These are phyloP conservation scores for Globisporangium polare DNA, from an alignment of 352 stramenopile species.

Conservation along the genomic window DNA sequence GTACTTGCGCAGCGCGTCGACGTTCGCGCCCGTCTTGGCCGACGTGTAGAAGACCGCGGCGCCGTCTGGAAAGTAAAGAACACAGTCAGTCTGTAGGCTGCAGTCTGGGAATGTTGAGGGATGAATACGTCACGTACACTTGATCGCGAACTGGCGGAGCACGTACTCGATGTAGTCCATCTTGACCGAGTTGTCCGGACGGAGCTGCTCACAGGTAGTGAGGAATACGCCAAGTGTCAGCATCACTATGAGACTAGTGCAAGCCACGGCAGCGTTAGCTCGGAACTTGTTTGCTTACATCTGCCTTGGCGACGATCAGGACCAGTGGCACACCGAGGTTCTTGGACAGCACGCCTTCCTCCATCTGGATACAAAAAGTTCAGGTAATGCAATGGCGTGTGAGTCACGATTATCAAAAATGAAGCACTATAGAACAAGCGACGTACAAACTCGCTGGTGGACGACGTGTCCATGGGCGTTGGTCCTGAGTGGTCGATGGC, in stretches of 20 bases:
- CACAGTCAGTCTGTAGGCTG: constrained; percentile 1
- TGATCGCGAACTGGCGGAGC: constrained; percentile 73
- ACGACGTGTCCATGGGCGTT: constrained; percentile 46
- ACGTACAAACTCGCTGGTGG: constrained; percentile 64
- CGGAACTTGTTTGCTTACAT: constrained; percentile 36
- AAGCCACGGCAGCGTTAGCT: too few relatives aligned
- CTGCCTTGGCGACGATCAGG: constrained; percentile 69
- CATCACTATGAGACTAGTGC: neutral
- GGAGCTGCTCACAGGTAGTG: constrained; percentile 25
- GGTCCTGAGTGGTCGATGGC: constrained; percentile 51
- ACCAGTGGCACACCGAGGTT: constrained; percentile 76
- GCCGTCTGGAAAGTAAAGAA: constrained; percentile 35
- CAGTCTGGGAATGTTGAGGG: neutral
- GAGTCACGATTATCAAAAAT: neutral
- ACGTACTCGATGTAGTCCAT: constrained; percentile 85
- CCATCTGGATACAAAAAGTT: constrained; percentile 33
- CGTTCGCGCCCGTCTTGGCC: constrained; percentile 67
- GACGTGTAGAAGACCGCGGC: constrained; percentile 80
- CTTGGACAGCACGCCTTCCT: constrained; percentile 74
- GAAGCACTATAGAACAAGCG: neutral
- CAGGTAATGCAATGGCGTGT: neutral
- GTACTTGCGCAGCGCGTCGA: constrained; percentile 74
- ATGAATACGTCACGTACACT: constrained; percentile 47
- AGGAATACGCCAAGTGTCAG: neutral
- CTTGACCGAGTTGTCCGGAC: constrained; percentile 76